Base-by-base conservation (phyloP, 2,329 filamentous ascomycete species). In the Talaromyces rugulosus region DNA sequence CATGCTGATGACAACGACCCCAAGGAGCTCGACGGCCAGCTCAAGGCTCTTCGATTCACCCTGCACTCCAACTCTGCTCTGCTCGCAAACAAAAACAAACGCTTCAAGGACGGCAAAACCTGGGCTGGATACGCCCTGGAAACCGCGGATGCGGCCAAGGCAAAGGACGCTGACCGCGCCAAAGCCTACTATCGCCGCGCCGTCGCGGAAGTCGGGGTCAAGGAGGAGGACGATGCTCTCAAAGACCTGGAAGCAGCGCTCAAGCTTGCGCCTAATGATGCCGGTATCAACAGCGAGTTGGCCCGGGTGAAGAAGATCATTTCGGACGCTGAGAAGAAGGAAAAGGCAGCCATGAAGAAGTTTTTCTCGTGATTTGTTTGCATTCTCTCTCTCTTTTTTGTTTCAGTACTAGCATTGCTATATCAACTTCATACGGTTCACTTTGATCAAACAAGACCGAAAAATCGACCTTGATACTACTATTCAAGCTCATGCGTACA, bases 261-360 rank as follows among this genome's bases (percentile, higher is more conserved):
- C 76, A 85, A 84, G 70, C 81, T 96, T 59, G 87, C 84, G 0
- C 93, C 94, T 1, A 83, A 81, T 18, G 94, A 98, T 75, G 85
- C 83, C 0, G 90, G 86, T 54, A 86, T 98, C 66, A 77, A 81
- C 64, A 89, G 86, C 69, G 92, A 97, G 79, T 83, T 96, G 60
- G 83, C 85, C 18, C 78, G 83, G n/a, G 87, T 95, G 58, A 96
- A 93, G 85, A 89, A 89, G 80, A 86, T 83, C 69, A 85, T 89
- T 30, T 83, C 86, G 11, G 90, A 89, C 62, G 85, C 89, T 64
- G 83, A 87, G 65, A 89, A 90, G 74, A 96, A 93, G 85, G 91
- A 97, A 82, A 96, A 93, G 85, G 91, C 90, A 69, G 89, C 89
- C 5, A 96, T 94, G 75, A 90, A 89, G 81, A 98, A 96, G 81